Evolutionary conservation across 768 basidiomycete species (phyloP).

Genomic region (Lactarius akahatsu): DNA sequence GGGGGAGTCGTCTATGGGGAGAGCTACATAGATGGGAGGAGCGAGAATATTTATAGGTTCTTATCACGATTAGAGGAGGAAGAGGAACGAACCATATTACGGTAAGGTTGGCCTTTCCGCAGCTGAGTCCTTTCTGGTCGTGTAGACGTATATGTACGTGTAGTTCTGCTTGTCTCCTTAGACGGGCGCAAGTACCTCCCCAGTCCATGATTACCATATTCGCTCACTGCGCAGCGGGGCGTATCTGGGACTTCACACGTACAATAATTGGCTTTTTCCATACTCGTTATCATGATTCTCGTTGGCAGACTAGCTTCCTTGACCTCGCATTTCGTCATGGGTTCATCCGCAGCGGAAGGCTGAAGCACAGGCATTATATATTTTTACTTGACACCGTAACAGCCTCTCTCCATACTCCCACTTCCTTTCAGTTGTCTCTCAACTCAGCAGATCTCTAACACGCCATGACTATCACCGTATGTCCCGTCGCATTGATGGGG

Average conservation of each 20-base stretch:
- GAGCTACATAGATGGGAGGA: constrained; percentile 12
- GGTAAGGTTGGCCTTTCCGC: background rate
- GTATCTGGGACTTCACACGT: background rate
- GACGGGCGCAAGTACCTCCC: background rate
- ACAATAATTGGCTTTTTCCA: background rate
- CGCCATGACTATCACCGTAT: background rate
- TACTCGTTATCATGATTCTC: background rate
- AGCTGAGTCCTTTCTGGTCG: background rate
- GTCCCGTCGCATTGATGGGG: background rate
- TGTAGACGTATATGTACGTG: too few species aligned
- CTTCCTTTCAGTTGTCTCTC: background rate
- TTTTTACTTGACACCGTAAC: background rate
- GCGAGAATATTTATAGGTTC: background rate
- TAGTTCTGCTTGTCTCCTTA: too few species aligned
- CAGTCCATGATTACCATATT: background rate
- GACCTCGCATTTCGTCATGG: background rate
- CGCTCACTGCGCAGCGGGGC: background rate
- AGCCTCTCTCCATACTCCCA: background rate
- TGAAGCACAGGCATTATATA: background rate
- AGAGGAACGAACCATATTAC: background rate
- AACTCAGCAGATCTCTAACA: background rate
- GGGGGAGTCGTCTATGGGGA: background rate
- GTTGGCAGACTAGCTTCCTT: background rate
- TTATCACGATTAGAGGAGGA: background rate
- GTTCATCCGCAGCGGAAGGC: background rate